Base-by-base conservation (phyloP, 495 filamentous ascomycete species). In the Polyplosphaeria fusca region DNA sequence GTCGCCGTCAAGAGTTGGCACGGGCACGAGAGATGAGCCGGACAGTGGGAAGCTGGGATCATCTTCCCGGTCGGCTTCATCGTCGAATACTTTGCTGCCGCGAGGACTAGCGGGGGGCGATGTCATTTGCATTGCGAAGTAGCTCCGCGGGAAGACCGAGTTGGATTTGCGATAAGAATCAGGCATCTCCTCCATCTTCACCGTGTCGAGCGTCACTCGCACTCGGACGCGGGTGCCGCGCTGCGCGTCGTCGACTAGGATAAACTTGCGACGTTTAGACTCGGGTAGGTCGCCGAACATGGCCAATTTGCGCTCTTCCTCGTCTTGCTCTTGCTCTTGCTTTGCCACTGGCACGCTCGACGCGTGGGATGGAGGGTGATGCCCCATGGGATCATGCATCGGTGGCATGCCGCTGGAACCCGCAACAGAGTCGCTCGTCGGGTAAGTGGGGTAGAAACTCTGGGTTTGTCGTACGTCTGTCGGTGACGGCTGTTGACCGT, bases 181-280 rank as follows among this genome's bases (percentile, higher is more conserved):
- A 0, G 91, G 91, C 57, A 96, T 91, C 69, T 96, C 92, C 59
- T 88, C 82, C 72, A 93, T 92, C 56, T 95, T 85, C 48, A 96
- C 89, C 16, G 82, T 80, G 53, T 96, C 89, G 22, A 97, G 80
- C 60, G 85, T 89, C 27, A 96, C 89, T 52, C 89, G 84, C 32
- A 96, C 91, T 4, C 93, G 83, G 7, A 42, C 91, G 85, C 26
- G 79, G 79, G 37, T 83, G 82, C 43, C 89, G 14, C 55, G 85
- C 46, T 88, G 86, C 14, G 78, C 80, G 69, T 97, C 93, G 56
- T 96, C 89, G 20, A 98, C 90, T 2, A 96, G 81, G 62, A 98
- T 95, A 69, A 97, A 97, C 69, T 95, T 98, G 61, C 91, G 86
- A 49, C 86, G 88, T 71, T 94, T 96, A 47, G 83, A 82, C 48